These are phyloP conservation scores for Globisporangium perplexum DNA, from an alignment of 352 stramenopile species.

Conservation along the genomic window DNA sequence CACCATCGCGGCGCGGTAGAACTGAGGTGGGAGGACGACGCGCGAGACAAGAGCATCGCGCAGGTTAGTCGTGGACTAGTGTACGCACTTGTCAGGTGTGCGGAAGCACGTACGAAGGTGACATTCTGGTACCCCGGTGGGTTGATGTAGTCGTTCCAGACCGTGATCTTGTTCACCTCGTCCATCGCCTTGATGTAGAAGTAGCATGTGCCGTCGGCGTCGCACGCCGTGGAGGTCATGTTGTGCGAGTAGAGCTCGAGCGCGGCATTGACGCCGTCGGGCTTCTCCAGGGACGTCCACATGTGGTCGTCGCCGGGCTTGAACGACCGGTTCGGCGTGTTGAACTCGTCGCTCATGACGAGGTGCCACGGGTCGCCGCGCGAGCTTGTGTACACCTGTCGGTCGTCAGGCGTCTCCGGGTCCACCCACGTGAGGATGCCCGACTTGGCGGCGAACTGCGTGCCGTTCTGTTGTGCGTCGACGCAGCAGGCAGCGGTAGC, in stretches of 20 bases:
- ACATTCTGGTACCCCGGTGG: conserved; percentile 41
- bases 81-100: no score
- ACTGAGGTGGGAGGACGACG: conserved; percentile 21
- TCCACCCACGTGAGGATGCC: conserved; percentile 55
- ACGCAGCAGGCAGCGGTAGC: no score
- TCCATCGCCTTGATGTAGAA: conserved; percentile 52
- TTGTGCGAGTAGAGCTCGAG: conserved; percentile 70
- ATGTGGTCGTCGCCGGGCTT: conserved; percentile 45
- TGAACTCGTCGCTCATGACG: conserved; percentile 73
- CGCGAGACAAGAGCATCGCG: no score
- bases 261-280: conserved; percentile 66
- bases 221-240: conserved; percentile 59
- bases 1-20: conserved; percentile 74
- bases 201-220: conserved; percentile 44
- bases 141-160: conserved; percentile 66
- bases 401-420: conserved; percentile 37
- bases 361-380: conserved; percentile 50
- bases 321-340: conserved; percentile 41
- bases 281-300: conserved; percentile 57
- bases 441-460: conserved; percentile 12
- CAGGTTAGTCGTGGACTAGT: no score
- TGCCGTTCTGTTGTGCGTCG: neutral
- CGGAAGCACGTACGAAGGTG: conserved; percentile 21
- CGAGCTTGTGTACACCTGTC: conserved; percentile 36
- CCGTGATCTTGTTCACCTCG: conserved; percentile 30